Evolutionary conservation across 2,329 filamentous ascomycete genomes (phyloP).

Genomic region (Dryadomyces quercivorus): DNA sequence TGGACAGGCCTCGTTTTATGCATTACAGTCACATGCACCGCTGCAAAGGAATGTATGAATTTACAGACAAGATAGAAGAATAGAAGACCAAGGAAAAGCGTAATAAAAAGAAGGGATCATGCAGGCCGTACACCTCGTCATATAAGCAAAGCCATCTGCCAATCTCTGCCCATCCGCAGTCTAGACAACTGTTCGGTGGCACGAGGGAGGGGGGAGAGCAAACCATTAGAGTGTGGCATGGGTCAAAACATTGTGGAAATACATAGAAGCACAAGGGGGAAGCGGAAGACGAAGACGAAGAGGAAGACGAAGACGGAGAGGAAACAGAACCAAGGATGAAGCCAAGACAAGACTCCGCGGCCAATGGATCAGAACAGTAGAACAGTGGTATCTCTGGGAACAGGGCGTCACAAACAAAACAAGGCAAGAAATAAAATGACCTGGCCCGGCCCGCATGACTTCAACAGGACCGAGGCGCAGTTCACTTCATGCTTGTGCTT

Average conservation of each 20-base stretch:
- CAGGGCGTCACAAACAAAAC: not conserved
- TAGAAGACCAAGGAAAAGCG: not conserved
- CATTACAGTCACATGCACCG: not conserved
- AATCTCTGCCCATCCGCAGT: not conserved
- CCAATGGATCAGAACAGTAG: not conserved
- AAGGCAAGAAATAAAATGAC: not conserved
- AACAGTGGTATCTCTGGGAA: slow-evolving; percentile 2
- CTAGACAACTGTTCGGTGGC: not conserved
- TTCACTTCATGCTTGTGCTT: slow-evolving; percentile 19
- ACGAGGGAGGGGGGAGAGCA: not conserved
- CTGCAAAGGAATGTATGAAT: not conserved
- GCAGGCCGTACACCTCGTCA: slow-evolving; percentile 4
- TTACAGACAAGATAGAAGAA: not conserved
- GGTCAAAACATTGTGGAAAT: not conserved
- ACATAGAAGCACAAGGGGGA: not conserved
- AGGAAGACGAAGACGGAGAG: not conserved
- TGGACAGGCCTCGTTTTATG: not conserved
- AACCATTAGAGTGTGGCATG: not conserved
- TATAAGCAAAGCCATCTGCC: not conserved
- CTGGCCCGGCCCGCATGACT: not conserved
- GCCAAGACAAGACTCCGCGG: not conserved
- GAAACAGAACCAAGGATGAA: not conserved
- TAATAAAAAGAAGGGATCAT: slow-evolving; percentile 3
- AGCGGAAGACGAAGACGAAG: not conserved
- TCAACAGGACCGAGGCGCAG: not conserved